Evolutionary conservation across 208 protist species (phyloP).

Genomic region (Naegleria fowleri): DNA sequence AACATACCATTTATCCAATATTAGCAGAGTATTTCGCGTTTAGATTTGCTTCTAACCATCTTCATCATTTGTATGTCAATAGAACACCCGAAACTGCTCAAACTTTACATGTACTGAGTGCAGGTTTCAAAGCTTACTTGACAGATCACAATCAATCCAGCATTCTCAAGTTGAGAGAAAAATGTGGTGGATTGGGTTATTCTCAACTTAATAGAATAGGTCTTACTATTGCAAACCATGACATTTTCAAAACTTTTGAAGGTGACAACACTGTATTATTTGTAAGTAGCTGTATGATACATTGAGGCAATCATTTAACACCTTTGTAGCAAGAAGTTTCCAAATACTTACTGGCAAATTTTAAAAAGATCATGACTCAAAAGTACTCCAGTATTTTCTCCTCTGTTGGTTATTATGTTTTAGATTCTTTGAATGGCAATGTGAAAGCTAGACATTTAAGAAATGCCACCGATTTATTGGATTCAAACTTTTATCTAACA

Average conservation of each 20-base stretch:
- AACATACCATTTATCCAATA: background rate
- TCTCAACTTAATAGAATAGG: background rate
- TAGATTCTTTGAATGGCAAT: background rate
- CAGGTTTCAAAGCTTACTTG: conserved; percentile 17
- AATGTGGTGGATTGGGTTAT: conserved; percentile 26
- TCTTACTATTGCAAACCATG: background rate
- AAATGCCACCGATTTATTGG: background rate
- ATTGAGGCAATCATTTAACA: background rate
- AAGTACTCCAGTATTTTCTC: background rate
- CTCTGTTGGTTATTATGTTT: background rate
- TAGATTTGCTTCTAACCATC: background rate
- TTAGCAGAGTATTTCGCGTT: conserved; percentile 17
- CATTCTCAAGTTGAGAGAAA: background rate
- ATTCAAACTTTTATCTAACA: background rate
- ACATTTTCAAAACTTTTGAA: conserved; percentile 10
- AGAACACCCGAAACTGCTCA: background rate
- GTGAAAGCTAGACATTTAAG: background rate
- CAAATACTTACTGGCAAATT: background rate
- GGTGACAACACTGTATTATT: conserved; percentile 21
- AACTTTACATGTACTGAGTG: background rate
- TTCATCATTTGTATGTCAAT: background rate
- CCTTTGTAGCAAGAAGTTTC: background rate
- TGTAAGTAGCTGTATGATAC: background rate
- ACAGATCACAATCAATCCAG: background rate
- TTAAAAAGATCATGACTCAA: background rate